These are phyloP conservation scores for Pichia inconspicua DNA, from an alignment of 1,139 yeast genomes.

Conservation along the genomic window DNA sequence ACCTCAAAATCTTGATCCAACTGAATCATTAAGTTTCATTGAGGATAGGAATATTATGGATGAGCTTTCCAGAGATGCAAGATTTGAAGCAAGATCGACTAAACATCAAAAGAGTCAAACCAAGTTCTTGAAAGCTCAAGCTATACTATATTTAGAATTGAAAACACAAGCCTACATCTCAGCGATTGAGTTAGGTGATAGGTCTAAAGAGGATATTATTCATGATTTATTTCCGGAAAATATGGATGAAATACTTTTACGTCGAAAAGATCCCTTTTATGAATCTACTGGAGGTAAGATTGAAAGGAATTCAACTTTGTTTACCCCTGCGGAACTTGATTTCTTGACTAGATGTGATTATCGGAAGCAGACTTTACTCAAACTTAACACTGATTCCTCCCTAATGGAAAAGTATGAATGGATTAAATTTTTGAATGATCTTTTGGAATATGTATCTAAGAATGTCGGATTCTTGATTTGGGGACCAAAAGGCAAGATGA, in stretches of 20 bases:
- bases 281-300: constrained; percentile 14
- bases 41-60: constrained; percentile 11
- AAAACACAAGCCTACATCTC: constrained; percentile 94
- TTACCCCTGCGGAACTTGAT: constrained; percentile 63
- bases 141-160: constrained; percentile 70
- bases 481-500: constrained; percentile 51
- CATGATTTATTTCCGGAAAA: constrained; percentile 70
- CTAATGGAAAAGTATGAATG: constrained; percentile 62
- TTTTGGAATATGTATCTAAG: constrained; percentile 70
- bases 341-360: constrained; percentile 63
- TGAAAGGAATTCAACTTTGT: constrained; percentile 29
- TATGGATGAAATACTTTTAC: constrained; percentile 47
- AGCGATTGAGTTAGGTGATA: constrained; percentile 68
- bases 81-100: constrained; percentile 4
- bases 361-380: constrained; percentile 54
- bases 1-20: constrained; percentile 33
- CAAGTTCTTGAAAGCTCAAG: constrained; percentile 71
- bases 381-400: constrained; percentile 40
- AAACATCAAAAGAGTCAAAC: constrained; percentile 18
- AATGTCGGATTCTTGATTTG: constrained; percentile 65
- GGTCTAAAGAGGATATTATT: constrained; percentile 59
- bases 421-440: constrained; percentile 63
- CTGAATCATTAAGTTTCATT: constrained; percentile 26
- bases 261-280: constrained; percentile 32
- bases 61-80: background rate